phyloP scores from a whole-genome alignment of 108 stramenopile species.

The Nitzschia inconspicua region DNA sequence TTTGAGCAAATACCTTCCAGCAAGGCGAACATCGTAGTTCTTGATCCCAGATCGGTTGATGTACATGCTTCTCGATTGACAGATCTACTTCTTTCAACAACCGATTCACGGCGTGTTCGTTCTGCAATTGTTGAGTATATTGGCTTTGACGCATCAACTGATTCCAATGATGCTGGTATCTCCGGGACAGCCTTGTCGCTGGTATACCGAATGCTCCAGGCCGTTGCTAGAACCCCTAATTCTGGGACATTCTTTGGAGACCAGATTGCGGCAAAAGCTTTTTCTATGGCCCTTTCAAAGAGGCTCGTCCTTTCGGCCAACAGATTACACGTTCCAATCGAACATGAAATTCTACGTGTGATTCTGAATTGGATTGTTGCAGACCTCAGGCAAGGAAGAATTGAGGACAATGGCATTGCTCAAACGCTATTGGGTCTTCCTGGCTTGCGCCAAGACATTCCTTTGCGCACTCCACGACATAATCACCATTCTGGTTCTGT shows the following conservation, averaged over 20 bases:
- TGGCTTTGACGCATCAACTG: constrained; percentile 23
- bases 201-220: constrained; percentile 9
- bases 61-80: constrained; percentile 24
- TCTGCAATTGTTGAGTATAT: constrained; percentile 23
- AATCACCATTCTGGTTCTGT: constrained; percentile 10
- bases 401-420: constrained; percentile 33
- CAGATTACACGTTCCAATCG: not conserved
- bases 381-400: constrained; percentile 25
- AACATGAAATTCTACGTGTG: constrained; percentile 2
- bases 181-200: constrained; percentile 9
- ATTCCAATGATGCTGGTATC: constrained; percentile 6
- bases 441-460: constrained; percentile 11
- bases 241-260: not conserved
- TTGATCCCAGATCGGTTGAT: constrained; percentile 14
- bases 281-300: constrained; percentile 17
- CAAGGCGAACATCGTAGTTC: not conserved
- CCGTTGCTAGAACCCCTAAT: not conserved
- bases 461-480: constrained; percentile 19
- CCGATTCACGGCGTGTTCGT: constrained; percentile 5
- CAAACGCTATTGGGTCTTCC: constrained; percentile 46
- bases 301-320: constrained; percentile 15
- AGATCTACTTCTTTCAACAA: constrained; percentile 10
- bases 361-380: constrained; percentile 20
- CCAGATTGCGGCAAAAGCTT: not conserved
- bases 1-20: constrained; percentile 25